Evolutionary conservation across 2,329 filamentous ascomycete genomes (phyloP).

Genomic region (Hymenoscyphus scutula): DNA sequence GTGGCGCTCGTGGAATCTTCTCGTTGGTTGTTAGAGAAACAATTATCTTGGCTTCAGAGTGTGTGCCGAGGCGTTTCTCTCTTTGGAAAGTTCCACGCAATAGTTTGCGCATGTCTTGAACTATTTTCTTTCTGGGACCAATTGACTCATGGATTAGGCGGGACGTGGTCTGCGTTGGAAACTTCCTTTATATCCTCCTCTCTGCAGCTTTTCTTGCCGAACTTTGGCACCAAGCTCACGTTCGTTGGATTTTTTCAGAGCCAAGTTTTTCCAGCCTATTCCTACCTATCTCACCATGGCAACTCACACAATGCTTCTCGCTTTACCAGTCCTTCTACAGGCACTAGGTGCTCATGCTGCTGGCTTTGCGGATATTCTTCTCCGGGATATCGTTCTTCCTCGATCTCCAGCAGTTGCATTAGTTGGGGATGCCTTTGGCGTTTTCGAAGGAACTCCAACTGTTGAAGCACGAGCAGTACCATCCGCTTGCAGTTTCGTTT

Average conservation of each 20-base stretch:
- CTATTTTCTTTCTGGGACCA: background rate
- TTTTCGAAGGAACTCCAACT: background rate
- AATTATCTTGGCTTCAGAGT: conserved; percentile 7
- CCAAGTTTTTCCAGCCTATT: background rate
- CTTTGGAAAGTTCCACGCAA: conserved; percentile 7
- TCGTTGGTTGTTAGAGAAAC: conserved; percentile 4
- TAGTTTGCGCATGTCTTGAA: background rate
- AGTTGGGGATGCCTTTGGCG: background rate
- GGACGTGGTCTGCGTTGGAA: background rate
- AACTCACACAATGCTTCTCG: conserved; percentile 2
- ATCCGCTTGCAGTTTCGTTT: conserved; percentile 9
- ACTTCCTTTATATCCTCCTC: conserved; percentile 2
- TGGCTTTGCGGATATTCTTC: conserved; percentile 8
- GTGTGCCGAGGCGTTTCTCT: conserved; percentile 5
- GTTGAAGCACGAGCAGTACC: conserved; percentile 9
- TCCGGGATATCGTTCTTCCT: conserved; percentile 12
- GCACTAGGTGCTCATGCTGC: conserved; percentile 7
- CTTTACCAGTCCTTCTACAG: conserved; percentile 7
- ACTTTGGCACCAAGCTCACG: background rate
- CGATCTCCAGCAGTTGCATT: conserved; percentile 7
- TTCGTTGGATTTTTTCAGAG: background rate
- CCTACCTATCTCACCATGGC: background rate
- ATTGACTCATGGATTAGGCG: background rate
- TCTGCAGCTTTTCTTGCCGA: background rate
- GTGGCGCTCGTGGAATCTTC: background rate